Evolutionary conservation across 106 monocot genomes (phyloP).

Genomic region (Phalaenopsis aphrodite): DNA sequence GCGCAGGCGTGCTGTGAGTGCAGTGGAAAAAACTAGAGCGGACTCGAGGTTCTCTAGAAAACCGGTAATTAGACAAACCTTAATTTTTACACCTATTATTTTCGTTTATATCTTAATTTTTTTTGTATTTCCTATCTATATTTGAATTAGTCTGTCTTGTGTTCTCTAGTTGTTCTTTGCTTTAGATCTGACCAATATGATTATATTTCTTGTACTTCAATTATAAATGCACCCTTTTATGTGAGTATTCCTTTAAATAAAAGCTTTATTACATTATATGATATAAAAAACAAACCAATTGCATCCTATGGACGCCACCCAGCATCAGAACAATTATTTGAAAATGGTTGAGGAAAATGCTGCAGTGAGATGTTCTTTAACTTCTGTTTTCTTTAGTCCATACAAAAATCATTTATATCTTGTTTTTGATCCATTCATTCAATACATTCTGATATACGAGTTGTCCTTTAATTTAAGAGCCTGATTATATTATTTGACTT

Average conservation of each 20-base stretch:
- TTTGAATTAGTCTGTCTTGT: neutral
- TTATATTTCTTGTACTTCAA: neutral
- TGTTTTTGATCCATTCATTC: neutral
- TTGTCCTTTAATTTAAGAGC: neutral
- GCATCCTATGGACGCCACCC: neutral
- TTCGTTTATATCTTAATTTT: neutral
- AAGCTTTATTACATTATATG: neutral
- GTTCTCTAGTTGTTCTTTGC: neutral
- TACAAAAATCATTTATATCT: neutral
- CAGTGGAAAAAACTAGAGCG: constrained; percentile 11
- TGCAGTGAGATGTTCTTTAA: neutral
- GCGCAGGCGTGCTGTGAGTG: constrained; percentile 27
- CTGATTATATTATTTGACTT: neutral
- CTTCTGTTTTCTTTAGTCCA: neutral
- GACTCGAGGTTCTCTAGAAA: constrained; percentile 17
- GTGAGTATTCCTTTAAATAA: neutral
- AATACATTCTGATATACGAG: neutral
- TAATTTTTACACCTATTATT: neutral
- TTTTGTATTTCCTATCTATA: neutral
- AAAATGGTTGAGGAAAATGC: neutral
- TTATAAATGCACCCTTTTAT: neutral
- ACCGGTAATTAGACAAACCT: constrained; percentile 30
- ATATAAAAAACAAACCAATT: neutral
- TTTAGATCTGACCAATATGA: neutral
- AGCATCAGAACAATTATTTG: neutral